A percentile compares a stretch with the other conserved stretches of the same genome.
phyloP scores from a whole-genome alignment of 78 protist genomes.

The Planoprotostelium fungivorum region DNA sequence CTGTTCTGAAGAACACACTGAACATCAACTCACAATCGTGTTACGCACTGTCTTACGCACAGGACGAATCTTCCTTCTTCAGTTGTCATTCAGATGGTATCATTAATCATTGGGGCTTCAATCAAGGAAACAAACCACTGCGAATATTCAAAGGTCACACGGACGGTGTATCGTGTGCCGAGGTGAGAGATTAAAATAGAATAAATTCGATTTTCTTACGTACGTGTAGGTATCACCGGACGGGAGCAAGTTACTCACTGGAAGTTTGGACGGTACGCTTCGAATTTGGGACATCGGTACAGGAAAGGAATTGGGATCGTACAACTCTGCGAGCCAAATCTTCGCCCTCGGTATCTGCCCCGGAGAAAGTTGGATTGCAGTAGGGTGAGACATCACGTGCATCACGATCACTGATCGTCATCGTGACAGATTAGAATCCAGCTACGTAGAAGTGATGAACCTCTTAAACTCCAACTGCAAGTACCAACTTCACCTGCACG shows the following conservation, averaged over 20 bases:
- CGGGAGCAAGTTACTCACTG: not conserved
- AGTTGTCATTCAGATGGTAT: not conserved
- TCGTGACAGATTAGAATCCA: not conserved
- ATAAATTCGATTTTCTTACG: not conserved
- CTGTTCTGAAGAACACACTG: not conserved
- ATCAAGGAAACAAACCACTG: not conserved
- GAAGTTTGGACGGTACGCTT: not conserved
- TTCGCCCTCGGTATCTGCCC: not conserved
- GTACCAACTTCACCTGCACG: not conserved
- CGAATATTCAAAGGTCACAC: not conserved
- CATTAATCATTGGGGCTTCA: not conserved
- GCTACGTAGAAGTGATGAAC: not conserved
- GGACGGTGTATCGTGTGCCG: not conserved
- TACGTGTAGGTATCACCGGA: not conserved
- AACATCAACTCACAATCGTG: not conserved
- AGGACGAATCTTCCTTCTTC: not conserved
- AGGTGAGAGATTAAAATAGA: not conserved
- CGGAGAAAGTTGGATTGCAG: not conserved
- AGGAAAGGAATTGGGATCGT: not conserved
- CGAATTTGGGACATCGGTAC: not conserved
- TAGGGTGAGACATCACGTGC: not conserved
- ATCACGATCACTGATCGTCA: not conserved
- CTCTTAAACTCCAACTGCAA: not conserved
- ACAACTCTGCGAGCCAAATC: not conserved
- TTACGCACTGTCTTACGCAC: not conserved